Evolutionary conservation across 1,139 yeast genomes (phyloP).

Genomic region (Lodderomyces margitis): DNA sequence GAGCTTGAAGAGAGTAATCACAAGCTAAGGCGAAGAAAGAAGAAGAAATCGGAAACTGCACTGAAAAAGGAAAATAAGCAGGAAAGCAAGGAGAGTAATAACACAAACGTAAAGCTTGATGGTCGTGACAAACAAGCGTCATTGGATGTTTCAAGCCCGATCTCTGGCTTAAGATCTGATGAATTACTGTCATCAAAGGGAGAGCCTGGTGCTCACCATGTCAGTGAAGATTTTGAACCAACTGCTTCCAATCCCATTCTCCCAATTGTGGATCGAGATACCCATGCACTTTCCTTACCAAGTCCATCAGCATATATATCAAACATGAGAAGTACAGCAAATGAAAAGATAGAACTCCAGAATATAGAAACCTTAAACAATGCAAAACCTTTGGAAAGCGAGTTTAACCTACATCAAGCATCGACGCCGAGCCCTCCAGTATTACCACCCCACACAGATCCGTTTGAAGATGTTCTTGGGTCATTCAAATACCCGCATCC

Average conservation of each 20-base stretch:
- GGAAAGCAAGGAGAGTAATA: background rate
- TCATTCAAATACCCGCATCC: constrained; percentile 1
- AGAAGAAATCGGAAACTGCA: constrained; percentile 12
- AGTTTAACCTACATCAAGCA: background rate
- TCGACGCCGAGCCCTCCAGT: background rate
- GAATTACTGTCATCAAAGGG: background rate
- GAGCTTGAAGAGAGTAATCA: constrained; percentile 29
- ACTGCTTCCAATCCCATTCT: background rate
- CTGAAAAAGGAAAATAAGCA: background rate
- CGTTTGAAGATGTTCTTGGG: background rate
- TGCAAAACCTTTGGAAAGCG: background rate
- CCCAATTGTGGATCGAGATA: background rate
- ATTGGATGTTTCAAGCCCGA: background rate
- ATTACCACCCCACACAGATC: background rate
- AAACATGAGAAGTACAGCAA: background rate
- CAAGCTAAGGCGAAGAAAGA: constrained; percentile 35
- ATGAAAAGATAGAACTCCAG: background rate
- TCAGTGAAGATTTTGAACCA: background rate
- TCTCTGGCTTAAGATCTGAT: background rate
- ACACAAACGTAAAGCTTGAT: too few species aligned
- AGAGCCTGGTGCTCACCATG: background rate
- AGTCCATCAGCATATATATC: background rate
- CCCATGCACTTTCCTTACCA: background rate
- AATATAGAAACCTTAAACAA: background rate
- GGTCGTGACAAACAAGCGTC: too few species aligned